Percentiles rank a stretch among this genome's conserved stretches.
phyloP scores from a whole-genome alignment of 75 land plant species.

The Pseudotsuga menziesii region DNA sequence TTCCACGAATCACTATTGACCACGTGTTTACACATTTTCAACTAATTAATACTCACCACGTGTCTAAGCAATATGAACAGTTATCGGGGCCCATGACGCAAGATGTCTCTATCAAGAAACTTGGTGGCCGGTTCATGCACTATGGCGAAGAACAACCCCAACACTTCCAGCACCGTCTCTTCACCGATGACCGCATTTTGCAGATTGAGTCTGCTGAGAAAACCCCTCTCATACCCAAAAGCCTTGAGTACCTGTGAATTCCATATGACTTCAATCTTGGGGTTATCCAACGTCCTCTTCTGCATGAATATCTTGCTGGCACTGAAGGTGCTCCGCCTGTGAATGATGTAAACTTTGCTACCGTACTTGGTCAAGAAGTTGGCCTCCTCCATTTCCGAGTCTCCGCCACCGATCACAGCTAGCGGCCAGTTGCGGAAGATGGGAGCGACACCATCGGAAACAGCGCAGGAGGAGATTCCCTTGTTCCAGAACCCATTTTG shows the following conservation, averaged over 20 bases:
- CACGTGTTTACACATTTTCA: too few relatives aligned
- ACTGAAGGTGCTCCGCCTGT: too few relatives aligned
- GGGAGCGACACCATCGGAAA: slow-evolving; percentile 93
- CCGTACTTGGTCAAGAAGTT: slow-evolving; percentile 89
- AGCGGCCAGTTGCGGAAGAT: too few relatives aligned
- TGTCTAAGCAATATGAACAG: too few relatives aligned
- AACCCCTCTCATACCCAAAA: slow-evolving; percentile 35
- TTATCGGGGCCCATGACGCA: too few relatives aligned
- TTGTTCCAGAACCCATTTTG: slow-evolving; percentile 51
- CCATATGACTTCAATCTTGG: slow-evolving; percentile 87
- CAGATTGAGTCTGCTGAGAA: slow-evolving; percentile 62
- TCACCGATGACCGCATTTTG: slow-evolving; percentile 59
- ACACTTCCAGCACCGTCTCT: slow-evolving; percentile 52
- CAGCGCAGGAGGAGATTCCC: slow-evolving; percentile 93
- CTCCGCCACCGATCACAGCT: slow-evolving; percentile 98
- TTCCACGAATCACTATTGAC: too few relatives aligned
- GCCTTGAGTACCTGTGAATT: slow-evolving; percentile 70
- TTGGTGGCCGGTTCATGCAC: slow-evolving; percentile 96
- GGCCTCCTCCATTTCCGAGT: slow-evolving; percentile 98
- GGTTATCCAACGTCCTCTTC: slow-evolving; percentile 59
- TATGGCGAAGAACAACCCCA: slow-evolving; percentile 90
- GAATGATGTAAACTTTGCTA: too few relatives aligned
- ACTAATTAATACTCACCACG: too few relatives aligned
- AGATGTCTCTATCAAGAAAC: slow-evolving; percentile 82
- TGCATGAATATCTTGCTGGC: too few relatives aligned